Base-by-base conservation (phyloP, 257 asterid genomes). In the Euphrasia confusa region DNA sequence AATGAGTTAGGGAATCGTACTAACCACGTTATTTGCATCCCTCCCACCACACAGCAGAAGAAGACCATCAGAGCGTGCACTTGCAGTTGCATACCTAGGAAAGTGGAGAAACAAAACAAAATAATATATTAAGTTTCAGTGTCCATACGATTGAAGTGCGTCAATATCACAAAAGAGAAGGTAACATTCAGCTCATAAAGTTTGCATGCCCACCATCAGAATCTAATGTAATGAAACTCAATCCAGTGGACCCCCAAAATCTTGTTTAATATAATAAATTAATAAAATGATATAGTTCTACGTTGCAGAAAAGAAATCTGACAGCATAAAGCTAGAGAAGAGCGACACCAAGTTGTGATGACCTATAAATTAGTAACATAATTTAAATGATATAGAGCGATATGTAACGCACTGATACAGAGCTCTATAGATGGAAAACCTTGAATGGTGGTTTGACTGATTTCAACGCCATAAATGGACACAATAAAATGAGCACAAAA, bases 41-140 rank as follows among this genome's bases (percentile, higher is more conserved):
- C 99, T 89, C 73, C 99, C 99, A 66, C 99, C 99, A 71, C 99
- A 93, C 21, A 93, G 96, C 71, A 93, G 83, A 74, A 93, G 97
- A 78, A 93, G 97, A 66, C 99, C 99, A 81, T 93, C 99, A 55
- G 99, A 89, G 65, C 99, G 94, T 13, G 99, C 99, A 74, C 99
- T 93, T 61, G 99, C 97, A 59, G 97, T 93, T 17, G 99, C 97
- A 69, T 93, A 93, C 99, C 99, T 93, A 76, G 49, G 56, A 50
- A 54, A 57, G 67, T 33, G 69, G 56, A 75, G 42, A 59, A 59
- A 58, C 47, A 64, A 65, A 57, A 74, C 40, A 69, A 66, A 28
- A 70, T 18, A 62, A 65, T 64, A 72, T 45, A 32, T 65, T 2
- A 14, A 63, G 58, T 62, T 50, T 45, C 55, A 63, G 17, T 33